These are phyloP conservation scores for Aspergillus eucalypticola DNA, from an alignment of 2,329 filamentous ascomycete genomes.

Conservation along the genomic window DNA sequence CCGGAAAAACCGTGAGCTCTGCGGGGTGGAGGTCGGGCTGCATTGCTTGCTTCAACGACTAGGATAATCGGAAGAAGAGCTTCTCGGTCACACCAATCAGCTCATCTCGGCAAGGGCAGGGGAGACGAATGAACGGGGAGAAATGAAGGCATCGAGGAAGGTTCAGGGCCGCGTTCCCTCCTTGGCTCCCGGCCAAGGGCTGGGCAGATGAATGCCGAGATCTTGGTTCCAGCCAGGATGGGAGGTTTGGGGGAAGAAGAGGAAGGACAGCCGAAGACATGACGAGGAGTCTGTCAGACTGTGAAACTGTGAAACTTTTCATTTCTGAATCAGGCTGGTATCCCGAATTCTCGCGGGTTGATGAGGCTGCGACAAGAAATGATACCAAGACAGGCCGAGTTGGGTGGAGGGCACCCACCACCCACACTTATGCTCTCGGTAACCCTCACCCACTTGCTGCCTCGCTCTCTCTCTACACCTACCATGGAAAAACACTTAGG, in stretches of 20 bases:
- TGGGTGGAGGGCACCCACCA: no score
- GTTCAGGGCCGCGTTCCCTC: neutral
- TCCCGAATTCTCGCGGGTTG: neutral
- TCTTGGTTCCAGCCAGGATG: neutral
- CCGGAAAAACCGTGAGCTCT: neutral
- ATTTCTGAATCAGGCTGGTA: neutral
- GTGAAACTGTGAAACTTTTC: neutral
- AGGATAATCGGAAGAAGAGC: neutral
- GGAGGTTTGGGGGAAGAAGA: neutral
- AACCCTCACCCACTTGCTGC: no score
- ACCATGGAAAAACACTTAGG: no score
- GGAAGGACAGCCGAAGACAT: neutral
- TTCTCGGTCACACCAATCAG: neutral
- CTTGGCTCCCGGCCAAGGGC: slow-evolving; percentile 9
- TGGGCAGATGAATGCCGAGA: slow-evolving; percentile 3
- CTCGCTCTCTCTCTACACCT: no score
- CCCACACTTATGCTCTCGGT: no score
- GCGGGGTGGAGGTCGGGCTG: neutral
- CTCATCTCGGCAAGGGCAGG: neutral
- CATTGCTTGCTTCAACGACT: neutral
- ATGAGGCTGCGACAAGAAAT: no score
- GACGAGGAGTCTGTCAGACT: neutral
- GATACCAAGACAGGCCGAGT: no score
- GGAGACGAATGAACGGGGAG: neutral
- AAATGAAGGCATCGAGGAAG: neutral